Base-by-base conservation (phyloP, 2,329 filamentous ascomycete genomes). In the Ploettnerulaceae sp. region DNA sequence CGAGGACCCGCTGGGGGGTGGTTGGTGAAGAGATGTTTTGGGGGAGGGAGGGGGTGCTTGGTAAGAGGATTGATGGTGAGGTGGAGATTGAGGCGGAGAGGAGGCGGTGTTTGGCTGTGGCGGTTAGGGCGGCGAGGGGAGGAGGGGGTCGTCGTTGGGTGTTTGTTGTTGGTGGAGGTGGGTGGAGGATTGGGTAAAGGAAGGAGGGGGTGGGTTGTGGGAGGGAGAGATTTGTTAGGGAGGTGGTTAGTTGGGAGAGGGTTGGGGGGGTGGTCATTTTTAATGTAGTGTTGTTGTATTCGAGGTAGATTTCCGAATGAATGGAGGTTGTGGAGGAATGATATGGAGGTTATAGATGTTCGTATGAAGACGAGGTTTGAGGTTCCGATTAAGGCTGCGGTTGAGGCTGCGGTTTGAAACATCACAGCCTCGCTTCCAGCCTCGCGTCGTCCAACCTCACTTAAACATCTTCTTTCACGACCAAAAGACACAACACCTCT, bases 71-170 rank as follows among this genome's bases (percentile, higher is more conserved):
- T 49, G 62, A 67, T 8, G 44, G 26, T 5, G 11, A 8, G 1
- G 28, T 11, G 14, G 34, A 83, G 53, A 97, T 77, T 68, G 96
- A 87, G 28, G 83, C 78, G 22, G 83, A 77, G 4, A 96, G 77
- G 8, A 97, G 72, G 44, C 89, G 88, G 57, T 89, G 84, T 55
- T 86, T 81, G 28, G 86, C 86, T 2, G 89, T 93, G 51, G 89
- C 86, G 29, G 38, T 29, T 17, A 61, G 44, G 14, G 47, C 46
- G 12, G 75, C 67, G 48, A 85, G 63, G 62, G 91, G 80, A 5
- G 51, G 54, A 3, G 4, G 31, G n/a, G 26, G n/a, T n/a, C n/a
- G n/a, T n/a, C 26, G 26, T n/a, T 12, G 36, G 47, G 12, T 41
- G 49, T 29, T 22, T 41, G 24, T 47, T 46, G n/a, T 11, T 32